These are phyloP conservation scores for Asparagopsis taxiformis DNA, from an alignment of 31 red algal genomes.

Conservation along the genomic window DNA sequence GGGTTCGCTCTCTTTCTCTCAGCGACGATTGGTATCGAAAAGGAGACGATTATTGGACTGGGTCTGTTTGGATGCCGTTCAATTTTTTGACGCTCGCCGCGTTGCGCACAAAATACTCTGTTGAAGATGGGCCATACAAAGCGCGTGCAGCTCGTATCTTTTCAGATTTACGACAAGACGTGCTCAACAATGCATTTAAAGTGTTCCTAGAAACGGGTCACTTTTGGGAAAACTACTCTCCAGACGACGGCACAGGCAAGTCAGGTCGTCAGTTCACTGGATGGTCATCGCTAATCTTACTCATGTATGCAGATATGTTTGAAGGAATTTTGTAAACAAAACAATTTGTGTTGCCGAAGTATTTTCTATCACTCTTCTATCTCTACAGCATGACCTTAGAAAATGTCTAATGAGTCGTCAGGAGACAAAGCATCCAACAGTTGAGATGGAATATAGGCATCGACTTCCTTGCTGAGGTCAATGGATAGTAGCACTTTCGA, in stretches of 20 bases:
- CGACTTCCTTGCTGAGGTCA: too few species aligned
- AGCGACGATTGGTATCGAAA: slow-evolving; percentile 55
- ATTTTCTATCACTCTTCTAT: too few species aligned
- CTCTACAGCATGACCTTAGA: too few species aligned
- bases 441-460: too few species aligned
- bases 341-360: too few species aligned
- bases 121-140: slow-evolving; percentile 70
- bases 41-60: slow-evolving; percentile 98
- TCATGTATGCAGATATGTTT: slow-evolving; percentile 91
- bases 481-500: too few species aligned
- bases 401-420: too few species aligned
- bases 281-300: slow-evolving; percentile 86
- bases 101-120: slow-evolving; percentile 75
- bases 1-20: slow-evolving; percentile 83
- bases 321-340: slow-evolving; percentile 42
- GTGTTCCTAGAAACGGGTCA: slow-evolving; percentile 74
- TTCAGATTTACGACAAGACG: slow-evolving; percentile 26
- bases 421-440: too few species aligned
- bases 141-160: slow-evolving; percentile 50
- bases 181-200: slow-evolving; percentile 61
- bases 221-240: slow-evolving; percentile 95
- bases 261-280: slow-evolving; percentile 92
- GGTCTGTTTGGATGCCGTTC: slow-evolving; percentile 97
- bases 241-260: slow-evolving; percentile 73
- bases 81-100: slow-evolving; percentile 87